Evolutionary conservation across 805 yeast species (phyloP).

Genomic region (Pichia occidentalis): DNA sequence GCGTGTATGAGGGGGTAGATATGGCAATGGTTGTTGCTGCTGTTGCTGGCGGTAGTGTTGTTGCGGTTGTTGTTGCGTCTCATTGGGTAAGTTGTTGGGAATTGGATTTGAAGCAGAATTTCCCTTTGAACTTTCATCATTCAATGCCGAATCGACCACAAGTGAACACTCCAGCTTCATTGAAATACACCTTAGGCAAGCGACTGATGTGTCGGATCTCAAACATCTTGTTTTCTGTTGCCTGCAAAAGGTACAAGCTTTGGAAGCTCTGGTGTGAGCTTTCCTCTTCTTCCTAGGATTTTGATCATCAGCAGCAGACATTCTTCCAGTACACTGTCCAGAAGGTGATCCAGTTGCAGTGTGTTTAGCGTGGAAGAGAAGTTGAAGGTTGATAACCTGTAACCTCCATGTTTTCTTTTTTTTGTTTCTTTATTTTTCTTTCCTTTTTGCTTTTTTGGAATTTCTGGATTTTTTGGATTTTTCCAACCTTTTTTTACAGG

Average conservation of each 20-base stretch:
- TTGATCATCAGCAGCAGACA: background rate
- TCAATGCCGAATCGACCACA: background rate
- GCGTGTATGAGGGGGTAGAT: no score
- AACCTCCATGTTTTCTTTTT: no score
- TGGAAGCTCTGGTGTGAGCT: slow-evolving; percentile 13
- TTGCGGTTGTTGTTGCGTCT: slow-evolving; percentile 1
- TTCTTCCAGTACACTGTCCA: background rate
- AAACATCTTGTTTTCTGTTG: slow-evolving; percentile 15
- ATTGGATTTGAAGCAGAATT: no score
- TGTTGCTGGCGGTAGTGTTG: background rate
- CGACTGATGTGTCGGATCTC: slow-evolving; percentile 3
- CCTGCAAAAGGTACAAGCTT: slow-evolving; percentile 13
- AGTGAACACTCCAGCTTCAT: slow-evolving; percentile 12
- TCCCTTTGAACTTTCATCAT: background rate
- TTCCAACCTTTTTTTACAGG: no score
- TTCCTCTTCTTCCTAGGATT: slow-evolving; percentile 4
- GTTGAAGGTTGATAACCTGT: no score
- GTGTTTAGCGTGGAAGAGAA: no score
- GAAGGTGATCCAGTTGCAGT: no score
- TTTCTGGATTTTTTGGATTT: no score
- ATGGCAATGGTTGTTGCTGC: slow-evolving; percentile 1
- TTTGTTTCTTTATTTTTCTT: no score
- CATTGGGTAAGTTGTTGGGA: no score
- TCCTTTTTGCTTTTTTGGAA: no score
- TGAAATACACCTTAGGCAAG: slow-evolving; percentile 14